Conservation (phyloP, 495 filamentous ascomycete genomes). For the Hypoxylon rickii region DNA sequence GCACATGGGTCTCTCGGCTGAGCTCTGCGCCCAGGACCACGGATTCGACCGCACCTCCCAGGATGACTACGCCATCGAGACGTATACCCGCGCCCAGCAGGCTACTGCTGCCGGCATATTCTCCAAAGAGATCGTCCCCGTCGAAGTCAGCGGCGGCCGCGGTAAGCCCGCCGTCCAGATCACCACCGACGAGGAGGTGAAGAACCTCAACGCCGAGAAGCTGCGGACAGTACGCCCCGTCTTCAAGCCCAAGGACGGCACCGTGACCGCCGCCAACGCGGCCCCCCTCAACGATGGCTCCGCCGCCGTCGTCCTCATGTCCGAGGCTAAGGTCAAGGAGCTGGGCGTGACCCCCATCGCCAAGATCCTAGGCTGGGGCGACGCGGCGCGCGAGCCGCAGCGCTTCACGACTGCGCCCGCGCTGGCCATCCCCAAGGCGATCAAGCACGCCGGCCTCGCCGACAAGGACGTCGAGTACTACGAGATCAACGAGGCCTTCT, state of each 20-base stretch:
- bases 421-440: constrained; percentile 94
- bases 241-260: constrained; percentile 81
- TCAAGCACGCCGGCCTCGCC: constrained; percentile 84
- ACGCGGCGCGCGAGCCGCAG: constrained; percentile 84
- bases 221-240: constrained; percentile 81
- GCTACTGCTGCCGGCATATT: constrained; percentile 80
- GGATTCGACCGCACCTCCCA: constrained; percentile 78
- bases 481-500: constrained; percentile 99
- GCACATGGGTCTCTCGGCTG: constrained; percentile 90
- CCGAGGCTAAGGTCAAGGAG: constrained; percentile 84
- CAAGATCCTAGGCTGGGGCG: constrained; percentile 95
- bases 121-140: constrained; percentile 82
- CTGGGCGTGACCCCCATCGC: constrained; percentile 87
- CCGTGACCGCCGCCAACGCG: constrained; percentile 96
- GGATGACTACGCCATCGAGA: constrained; percentile 90
- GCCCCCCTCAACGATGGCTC: constrained; percentile 95
- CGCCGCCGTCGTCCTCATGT: constrained; percentile 86
- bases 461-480: constrained; percentile 83
- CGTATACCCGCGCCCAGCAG: constrained; percentile 87
- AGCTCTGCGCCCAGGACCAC: constrained; percentile 90
- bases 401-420: constrained; percentile 96
- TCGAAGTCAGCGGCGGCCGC: constrained; percentile 83
- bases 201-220: constrained; percentile 95
- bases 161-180: constrained; percentile 85
- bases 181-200: constrained; percentile 90